Base-by-base conservation (phyloP, 345 rosid genomes). In the Mangifera indica region DNA sequence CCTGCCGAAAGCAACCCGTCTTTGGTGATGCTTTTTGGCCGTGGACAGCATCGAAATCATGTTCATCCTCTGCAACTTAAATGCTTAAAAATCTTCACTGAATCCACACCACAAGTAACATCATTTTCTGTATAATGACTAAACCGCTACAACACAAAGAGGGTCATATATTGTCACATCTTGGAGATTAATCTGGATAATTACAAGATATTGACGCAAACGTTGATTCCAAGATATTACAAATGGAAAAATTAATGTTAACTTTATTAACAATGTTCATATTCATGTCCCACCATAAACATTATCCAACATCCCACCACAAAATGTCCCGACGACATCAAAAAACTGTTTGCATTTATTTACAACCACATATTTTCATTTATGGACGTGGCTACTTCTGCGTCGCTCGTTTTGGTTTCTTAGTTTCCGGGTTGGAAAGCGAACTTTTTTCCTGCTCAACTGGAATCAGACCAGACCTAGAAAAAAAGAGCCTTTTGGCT, bases 311-410 rank as follows among this genome's bases (percentile, higher is more conserved):
- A 24, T 34, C 12, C 69, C 15, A 48, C 4, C 32, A 44, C n/a
- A n/a, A n/a, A 2, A 32, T 8, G 5, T 26, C 60, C 62, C 37
- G 32, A 29, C 32, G 42, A 22, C 66, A 12, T 12, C 7, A 9
- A 29, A 29, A 42, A 34, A 11, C 42, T 46, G 67, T 22, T 56
- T 71, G 58, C 71, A 65, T 72, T 71, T 77, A 80, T 77, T 67
- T 73, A 82, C 82, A 82, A 44, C 88, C 93, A 84, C 81, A 72
- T 44, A 76, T 65, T 53, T 60, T 49, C 73, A 55, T 18, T 59
- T 21, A 75, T 17, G 49, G 10, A 56, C 85, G 73, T 80, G 77
- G 73, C 63, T 52, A 0, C 25, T 59, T 59, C 44, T 55, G 3
- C 15, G 76, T 75, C 77, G 76, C 73, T 58, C 66, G 15, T 65